Percentiles rank a stretch among this genome's conserved stretches.
Conservation (phyloP, 257 asterid species). For the Anisodus tanguticus region DNA sequence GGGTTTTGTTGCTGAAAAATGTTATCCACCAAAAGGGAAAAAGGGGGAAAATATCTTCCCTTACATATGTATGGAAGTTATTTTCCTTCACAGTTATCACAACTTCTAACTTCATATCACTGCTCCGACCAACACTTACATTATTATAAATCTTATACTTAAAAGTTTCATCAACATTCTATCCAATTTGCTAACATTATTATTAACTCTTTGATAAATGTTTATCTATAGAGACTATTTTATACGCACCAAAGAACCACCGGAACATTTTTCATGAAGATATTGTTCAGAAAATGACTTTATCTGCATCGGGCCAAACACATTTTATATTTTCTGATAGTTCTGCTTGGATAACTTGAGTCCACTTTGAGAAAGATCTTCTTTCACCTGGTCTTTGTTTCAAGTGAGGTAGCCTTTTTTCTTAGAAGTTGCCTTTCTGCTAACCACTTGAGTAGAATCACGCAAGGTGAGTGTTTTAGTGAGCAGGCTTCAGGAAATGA, state of each 20-base stretch:
- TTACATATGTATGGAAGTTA: slow-evolving; percentile 2
- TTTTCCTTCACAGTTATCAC: not conserved
- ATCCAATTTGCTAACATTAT: not conserved
- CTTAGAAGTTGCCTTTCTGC: slow-evolving; percentile 14
- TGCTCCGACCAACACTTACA: not conserved
- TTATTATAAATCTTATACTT: not conserved
- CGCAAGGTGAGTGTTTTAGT: not conserved
- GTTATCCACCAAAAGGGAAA: not conserved
- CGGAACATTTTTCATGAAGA: not conserved
- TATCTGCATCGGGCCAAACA: not conserved
- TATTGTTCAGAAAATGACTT: not conserved
- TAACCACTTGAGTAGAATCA: not conserved
- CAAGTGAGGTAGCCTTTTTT: slow-evolving; percentile 8
- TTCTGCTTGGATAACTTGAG: not conserved
- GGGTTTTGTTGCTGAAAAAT: not conserved
- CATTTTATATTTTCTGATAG: not conserved
- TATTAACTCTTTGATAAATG: not conserved
- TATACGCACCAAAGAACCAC: not conserved
- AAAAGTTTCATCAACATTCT: not conserved
- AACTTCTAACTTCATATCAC: not conserved
- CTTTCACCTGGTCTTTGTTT: not conserved
- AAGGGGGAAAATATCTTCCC: not conserved
- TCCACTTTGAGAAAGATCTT: not conserved
- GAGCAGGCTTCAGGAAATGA: not conserved
- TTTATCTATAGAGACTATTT: not conserved